A percentile compares a stretch with the other conserved stretches of the same genome.
These are phyloP conservation scores for Oemleria cerasiformis DNA, from an alignment of 306 rosid genomes.

Conservation along the genomic window DNA sequence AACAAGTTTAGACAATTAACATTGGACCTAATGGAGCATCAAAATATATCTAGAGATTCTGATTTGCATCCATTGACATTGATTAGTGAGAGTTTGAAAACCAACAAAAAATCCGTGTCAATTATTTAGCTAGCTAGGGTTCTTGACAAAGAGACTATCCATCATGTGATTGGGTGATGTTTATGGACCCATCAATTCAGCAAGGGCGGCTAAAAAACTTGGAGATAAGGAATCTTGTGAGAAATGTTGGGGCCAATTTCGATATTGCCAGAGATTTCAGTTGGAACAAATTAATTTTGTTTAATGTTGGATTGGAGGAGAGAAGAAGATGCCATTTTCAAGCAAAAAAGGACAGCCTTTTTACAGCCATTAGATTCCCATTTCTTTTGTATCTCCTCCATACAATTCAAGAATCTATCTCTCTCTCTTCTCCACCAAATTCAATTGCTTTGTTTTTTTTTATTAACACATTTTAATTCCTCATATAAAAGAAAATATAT, in stretches of 20 bases:
- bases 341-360: conserved; percentile 40
- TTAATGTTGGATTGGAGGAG: conserved; percentile 26
- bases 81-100: not conserved
- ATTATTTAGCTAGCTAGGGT: not conserved
- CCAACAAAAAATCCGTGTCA: not conserved
- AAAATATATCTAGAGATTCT: conserved; percentile 1
- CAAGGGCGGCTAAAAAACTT: conserved; percentile 22
- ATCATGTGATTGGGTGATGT: conserved; percentile 21
- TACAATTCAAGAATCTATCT: conserved; percentile 57
- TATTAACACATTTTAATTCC: not conserved
- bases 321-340: conserved; percentile 49
- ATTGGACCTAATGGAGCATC: too few relatives aligned
- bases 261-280: conserved; percentile 48
- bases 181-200: conserved; percentile 9
- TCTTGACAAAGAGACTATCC: conserved; percentile 13
- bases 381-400: conserved; percentile 31
- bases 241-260: conserved; percentile 40
- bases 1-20: too few relatives aligned
- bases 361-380: conserved; percentile 68
- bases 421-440: conserved; percentile 33
- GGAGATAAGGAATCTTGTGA: conserved; percentile 64
- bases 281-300: conserved; percentile 18
- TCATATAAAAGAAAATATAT: too few relatives aligned
- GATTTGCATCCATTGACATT: not conserved
- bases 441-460: conserved; percentile 17